Evolutionary conservation across 2,329 filamentous ascomycete species (phyloP).

Genomic region (Elsinoe perseae): DNA sequence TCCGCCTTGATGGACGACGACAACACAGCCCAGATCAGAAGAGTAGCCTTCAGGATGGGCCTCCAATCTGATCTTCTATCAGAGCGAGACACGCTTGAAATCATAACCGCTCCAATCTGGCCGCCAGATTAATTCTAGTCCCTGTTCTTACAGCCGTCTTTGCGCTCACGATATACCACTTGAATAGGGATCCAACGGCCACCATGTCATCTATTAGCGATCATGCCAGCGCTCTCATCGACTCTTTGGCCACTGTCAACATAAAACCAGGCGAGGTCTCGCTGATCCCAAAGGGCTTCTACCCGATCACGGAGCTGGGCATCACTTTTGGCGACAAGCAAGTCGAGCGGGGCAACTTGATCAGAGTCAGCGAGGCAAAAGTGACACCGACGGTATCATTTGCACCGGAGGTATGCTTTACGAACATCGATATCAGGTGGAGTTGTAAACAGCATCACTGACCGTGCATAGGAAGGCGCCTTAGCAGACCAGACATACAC

Average conservation of each 20-base stretch:
- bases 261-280: slow-evolving; percentile 9
- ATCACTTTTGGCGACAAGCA: slow-evolving; percentile 11
- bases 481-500: slow-evolving; percentile 31
- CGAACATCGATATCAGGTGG: neutral
- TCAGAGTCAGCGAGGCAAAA: slow-evolving; percentile 9
- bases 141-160: neutral
- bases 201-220: neutral
- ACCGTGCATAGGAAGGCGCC: neutral
- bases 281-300: neutral
- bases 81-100: neutral
- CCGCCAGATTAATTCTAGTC: neutral
- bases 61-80: neutral
- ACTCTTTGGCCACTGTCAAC: neutral
- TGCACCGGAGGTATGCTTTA: neutral
- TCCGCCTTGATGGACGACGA: slow-evolving; percentile 2
- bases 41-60: neutral
- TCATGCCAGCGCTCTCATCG: neutral
- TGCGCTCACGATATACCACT: neutral
- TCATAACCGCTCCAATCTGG: neutral
- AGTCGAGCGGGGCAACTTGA: slow-evolving; percentile 2
- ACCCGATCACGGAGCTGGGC: neutral
- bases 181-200: neutral
- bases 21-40: neutral
- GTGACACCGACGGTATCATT: neutral
- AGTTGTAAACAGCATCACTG: neutral